These are phyloP conservation scores for Amanita phalloides DNA, from an alignment of 768 basidiomycete species.

Conservation along the genomic window DNA sequence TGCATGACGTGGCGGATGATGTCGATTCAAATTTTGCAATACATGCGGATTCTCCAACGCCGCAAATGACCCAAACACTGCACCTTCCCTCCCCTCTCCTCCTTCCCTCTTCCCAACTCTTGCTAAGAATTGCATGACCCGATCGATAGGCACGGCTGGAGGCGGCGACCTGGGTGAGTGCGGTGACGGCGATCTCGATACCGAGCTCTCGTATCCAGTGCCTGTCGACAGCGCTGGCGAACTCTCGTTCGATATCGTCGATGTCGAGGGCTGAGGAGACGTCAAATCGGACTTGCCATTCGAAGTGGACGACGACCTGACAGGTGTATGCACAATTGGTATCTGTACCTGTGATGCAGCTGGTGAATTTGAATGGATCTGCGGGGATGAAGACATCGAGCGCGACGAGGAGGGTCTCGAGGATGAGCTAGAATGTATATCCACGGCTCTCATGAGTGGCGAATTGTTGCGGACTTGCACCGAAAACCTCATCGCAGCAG, in stretches of 20 bases:
- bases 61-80: conserved; percentile 2
- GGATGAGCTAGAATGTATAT: conserved; percentile 16
- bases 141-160: conserved; percentile 19
- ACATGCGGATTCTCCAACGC: not conserved
- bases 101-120: conserved; percentile 6
- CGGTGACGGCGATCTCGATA: conserved; percentile 39
- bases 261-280: conserved; percentile 18
- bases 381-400: conserved; percentile 1
- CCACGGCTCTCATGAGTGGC: conserved; percentile 7
- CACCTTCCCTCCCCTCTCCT: conserved; percentile 1
- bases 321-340: not conserved
- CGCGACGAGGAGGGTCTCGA: conserved; percentile 9
- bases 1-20: not conserved
- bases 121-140: not conserved
- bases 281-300: conserved; percentile 9
- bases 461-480: conserved; percentile 6
- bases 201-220: conserved; percentile 37
- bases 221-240: conserved; percentile 48
- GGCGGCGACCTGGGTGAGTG: conserved; percentile 21
- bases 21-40: not conserved
- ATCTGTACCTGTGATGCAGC: not conserved
- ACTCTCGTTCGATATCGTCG: conserved; percentile 31
- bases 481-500: conserved; percentile 16
- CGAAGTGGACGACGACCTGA: not conserved
- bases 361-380: not conserved